A percentile compares a stretch with the other conserved stretches of the same genome.
Conservation (phyloP, 768 basidiomycete genomes). For the Calocera viscosa region DNA sequence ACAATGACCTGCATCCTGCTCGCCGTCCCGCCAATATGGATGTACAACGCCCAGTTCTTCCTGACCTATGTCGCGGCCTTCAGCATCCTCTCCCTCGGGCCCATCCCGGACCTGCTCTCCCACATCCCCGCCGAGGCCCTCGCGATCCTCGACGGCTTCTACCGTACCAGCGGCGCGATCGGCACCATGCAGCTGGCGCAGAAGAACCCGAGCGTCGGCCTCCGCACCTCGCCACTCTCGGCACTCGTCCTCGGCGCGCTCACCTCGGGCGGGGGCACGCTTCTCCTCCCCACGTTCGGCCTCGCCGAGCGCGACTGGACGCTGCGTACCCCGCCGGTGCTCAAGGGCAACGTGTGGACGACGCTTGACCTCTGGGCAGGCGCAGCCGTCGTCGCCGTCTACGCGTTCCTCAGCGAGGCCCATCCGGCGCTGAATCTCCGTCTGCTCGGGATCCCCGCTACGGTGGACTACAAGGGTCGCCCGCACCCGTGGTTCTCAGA, state of each 20-base stretch:
- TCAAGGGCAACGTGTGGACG: neutral
- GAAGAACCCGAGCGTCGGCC: slow-evolving; percentile 6
- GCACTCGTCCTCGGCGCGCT: neutral
- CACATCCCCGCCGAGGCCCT: neutral
- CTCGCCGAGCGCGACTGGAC: neutral
- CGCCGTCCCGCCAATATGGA: slow-evolving; percentile 1
- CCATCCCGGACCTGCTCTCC: neutral
- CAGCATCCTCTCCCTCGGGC: neutral
- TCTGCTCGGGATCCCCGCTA: neutral
- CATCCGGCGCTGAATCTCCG: neutral
- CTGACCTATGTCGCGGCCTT: neutral
- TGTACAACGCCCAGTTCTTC: slow-evolving; percentile 8
- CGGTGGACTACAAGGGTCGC: neutral
- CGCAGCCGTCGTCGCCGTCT: neutral
- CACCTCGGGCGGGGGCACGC: slow-evolving; percentile 3
- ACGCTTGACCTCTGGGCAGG: slow-evolving; percentile 5
- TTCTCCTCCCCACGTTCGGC: neutral
- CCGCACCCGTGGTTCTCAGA: neutral
- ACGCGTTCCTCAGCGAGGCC: neutral
- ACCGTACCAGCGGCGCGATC: neutral
- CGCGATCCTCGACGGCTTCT: neutral
- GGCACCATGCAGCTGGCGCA: slow-evolving; percentile 1
- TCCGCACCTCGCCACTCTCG: neutral
- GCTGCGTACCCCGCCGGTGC: slow-evolving; percentile 4
- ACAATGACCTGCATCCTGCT: slow-evolving; percentile 2